Evolutionary conservation across 2,329 filamentous ascomycete species (phyloP).

Genomic region (Epichloe uncinata): DNA sequence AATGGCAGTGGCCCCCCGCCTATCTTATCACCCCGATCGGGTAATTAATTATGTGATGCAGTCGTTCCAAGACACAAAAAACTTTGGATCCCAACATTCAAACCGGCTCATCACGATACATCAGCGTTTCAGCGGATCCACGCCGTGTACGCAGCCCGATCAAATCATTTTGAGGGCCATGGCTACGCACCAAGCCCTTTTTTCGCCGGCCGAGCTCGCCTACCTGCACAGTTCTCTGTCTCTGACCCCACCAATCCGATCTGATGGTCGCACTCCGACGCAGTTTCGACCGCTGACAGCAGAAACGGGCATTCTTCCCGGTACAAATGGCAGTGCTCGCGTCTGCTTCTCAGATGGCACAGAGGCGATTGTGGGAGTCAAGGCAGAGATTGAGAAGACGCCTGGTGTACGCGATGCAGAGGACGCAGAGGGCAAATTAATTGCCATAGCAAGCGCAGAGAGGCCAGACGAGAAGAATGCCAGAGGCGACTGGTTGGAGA

Average conservation of each 20-base stretch:
- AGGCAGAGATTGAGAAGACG: slow-evolving; percentile 82
- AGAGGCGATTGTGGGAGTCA: slow-evolving; percentile 90
- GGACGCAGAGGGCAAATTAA: slow-evolving; percentile 8
- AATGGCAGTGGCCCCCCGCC: too few relatives aligned
- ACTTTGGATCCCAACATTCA: background rate
- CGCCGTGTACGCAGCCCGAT: background rate
- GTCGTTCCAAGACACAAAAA: slow-evolving; percentile 4
- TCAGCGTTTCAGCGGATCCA: background rate
- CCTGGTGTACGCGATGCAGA: slow-evolving; percentile 15
- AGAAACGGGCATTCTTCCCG: slow-evolving; percentile 79
- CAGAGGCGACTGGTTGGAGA: slow-evolving; percentile 66
- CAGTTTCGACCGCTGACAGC: slow-evolving; percentile 87
- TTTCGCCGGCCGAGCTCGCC: slow-evolving; percentile 91
- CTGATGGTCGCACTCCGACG: slow-evolving; percentile 67
- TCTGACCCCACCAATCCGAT: slow-evolving; percentile 70
- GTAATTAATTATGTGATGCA: background rate
- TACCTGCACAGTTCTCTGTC: slow-evolving; percentile 85
- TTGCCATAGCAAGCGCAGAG: slow-evolving; percentile 21
- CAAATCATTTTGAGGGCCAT: slow-evolving; percentile 25
- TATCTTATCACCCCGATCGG: slow-evolving; percentile 1
- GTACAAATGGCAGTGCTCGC: slow-evolving; percentile 81
- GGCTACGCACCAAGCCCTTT: slow-evolving; percentile 62
- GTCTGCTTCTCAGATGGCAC: slow-evolving; percentile 92
- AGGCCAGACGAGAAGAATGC: slow-evolving; percentile 30
- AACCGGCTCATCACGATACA: background rate